These are phyloP conservation scores for Urochloa ruziziensis DNA, from an alignment of 176 grass and related monocot species.

Conservation along the genomic window DNA sequence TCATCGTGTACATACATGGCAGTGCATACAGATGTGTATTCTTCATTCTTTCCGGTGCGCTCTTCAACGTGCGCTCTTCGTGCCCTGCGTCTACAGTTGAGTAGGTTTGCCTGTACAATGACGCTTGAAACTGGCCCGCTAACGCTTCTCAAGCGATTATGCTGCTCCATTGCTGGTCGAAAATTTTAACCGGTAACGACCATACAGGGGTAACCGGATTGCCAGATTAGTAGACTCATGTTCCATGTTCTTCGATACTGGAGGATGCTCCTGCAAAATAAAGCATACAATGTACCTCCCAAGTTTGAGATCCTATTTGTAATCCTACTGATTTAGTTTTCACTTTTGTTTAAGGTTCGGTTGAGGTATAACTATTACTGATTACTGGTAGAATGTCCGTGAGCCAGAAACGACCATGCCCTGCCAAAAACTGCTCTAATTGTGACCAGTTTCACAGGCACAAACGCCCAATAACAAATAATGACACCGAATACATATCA, in stretches of 20 bases:
- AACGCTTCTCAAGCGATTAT: not conserved
- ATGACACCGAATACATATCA: not conserved
- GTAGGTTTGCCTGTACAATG: slow-evolving; percentile 11
- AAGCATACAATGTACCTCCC: not conserved
- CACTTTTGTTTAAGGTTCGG: too few relatives aligned
- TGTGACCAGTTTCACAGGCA: too few relatives aligned
- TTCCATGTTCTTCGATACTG: not conserved
- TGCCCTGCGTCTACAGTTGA: slow-evolving; percentile 23
- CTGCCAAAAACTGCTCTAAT: too few relatives aligned
- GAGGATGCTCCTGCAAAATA: not conserved
- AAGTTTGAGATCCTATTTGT: too few relatives aligned
- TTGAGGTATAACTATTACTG: too few relatives aligned
- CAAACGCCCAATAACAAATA: not conserved
- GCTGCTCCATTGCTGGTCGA: not conserved
- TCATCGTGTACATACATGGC: slow-evolving; percentile 72
- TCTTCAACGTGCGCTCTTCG: slow-evolving; percentile 21
- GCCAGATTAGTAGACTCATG: not conserved
- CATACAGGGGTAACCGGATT: not conserved
- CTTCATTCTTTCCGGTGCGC: slow-evolving; percentile 46
- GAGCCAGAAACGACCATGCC: too few relatives aligned
- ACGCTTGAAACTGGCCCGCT: not conserved
- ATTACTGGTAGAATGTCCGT: too few relatives aligned
- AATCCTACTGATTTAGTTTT: too few relatives aligned
- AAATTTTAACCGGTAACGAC: not conserved
- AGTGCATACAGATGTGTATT: slow-evolving; percentile 45